Conservation (phyloP, 2,329 filamentous ascomycete species). For the Blumeriella jaapii region DNA sequence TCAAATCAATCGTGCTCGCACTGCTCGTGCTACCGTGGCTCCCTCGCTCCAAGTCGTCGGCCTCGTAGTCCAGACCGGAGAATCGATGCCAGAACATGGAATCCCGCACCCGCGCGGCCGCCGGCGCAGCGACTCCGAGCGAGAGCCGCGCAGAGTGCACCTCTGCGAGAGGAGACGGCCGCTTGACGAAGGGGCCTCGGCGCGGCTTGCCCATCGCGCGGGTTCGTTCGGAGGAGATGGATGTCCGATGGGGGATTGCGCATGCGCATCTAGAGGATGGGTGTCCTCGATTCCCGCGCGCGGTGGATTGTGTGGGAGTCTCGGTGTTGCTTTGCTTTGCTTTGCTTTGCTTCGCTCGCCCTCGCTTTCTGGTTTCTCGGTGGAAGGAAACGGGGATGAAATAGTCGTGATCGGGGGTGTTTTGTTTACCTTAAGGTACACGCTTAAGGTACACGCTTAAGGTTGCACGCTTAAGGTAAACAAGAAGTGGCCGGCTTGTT, state of each 20-base stretch:
- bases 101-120: conserved; percentile 23
- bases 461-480: too few relatives aligned
- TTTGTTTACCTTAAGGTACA: too few relatives aligned
- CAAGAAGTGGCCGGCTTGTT: too few relatives aligned
- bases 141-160: conserved; percentile 20
- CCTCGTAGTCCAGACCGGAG: conserved; percentile 23
- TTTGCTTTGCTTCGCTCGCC: too few relatives aligned
- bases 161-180: conserved; percentile 26
- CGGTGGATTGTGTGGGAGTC: too few relatives aligned
- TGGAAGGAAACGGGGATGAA: too few relatives aligned
- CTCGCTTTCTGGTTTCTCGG: too few relatives aligned
- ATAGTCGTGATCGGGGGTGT: too few relatives aligned
- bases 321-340: too few relatives aligned
- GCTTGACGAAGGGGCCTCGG: conserved; percentile 11
- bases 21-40: conserved; percentile 9
- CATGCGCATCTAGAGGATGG: conserved; percentile 1
- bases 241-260: background rate
- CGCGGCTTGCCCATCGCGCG: conserved; percentile 2
- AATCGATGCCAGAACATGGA: conserved; percentile 28
- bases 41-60: conserved; percentile 14
- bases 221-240: background rate
- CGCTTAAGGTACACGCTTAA: too few relatives aligned
- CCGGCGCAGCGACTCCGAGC: conserved; percentile 12
- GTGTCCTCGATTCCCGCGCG: too few relatives aligned
- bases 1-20: conserved; percentile 6